Evolutionary conservation across 371 early-diverging fungal species (phyloP), one percentile per base, ranked within the genome.

Genomic region (Sporodiniella umbellata): DNA sequence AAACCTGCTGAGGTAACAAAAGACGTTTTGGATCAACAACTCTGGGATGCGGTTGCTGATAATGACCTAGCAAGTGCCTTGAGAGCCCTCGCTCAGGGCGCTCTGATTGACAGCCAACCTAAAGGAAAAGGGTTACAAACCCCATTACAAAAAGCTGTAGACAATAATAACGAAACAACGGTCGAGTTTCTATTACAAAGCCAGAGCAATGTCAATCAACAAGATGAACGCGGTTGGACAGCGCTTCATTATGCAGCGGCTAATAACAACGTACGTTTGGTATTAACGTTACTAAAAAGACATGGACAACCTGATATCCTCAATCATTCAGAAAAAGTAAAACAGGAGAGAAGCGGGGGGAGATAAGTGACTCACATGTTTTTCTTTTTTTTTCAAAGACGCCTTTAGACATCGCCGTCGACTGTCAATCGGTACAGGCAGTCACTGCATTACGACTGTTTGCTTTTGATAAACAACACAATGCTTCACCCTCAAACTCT

Each of bases 211-310:
- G 69, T 87, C 10, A 77, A 90, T 51, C 70, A 67, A 6, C 45
- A 63, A 31, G 88, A 90, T 58, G 69, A 48, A 1, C 58, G 68
- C 3, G 90, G 90, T n/a, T 78, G 86, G 75, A 80, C 90, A 15
- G 78, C 86, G 14, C 58, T 95, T 40, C 94, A 94, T 58, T 80
- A 80, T 59, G 94, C 93, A 0, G 84, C 84, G 39, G 78, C 81
- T 11, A 73, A 70, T 33, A 86, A 85, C 40, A 84, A 87, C 55
- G 75, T 79, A 3, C 68, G 80, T 17, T 66, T 87, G 0, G 83
- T 89, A 5, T 61, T 82, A 38, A 72, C 77, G 0, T 53, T 94
- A 53, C 65, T 93, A 10, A 83, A 80, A 56, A 74, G 80, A 38
- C 80, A 83, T 45, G 88, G 89, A 33, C 81, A 86, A 33, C 75